Base-by-base conservation (phyloP, 257 asterid genomes). In the Petunia axillaris region DNA sequence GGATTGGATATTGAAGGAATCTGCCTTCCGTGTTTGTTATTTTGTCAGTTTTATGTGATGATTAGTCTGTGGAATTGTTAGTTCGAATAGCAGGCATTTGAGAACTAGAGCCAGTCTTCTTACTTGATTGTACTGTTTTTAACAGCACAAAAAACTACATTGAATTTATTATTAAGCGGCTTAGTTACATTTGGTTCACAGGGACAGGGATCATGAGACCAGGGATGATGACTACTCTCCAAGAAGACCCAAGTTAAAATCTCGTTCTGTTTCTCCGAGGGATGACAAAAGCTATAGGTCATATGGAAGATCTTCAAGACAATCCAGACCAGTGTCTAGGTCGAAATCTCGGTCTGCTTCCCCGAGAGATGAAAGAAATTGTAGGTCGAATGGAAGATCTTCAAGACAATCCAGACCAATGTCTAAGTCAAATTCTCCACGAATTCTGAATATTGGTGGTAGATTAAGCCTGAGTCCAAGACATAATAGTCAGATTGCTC, bases 251-350 rank as follows among this genome's bases (percentile, higher is more conserved):
- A 83, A 91, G 78, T 89, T 94, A 43, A 48, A 77, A 64, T 88
- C 93, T 70, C 85, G 83, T 67, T 93, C 97, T 73, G 86, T 82
- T 87, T 89, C 94, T 80, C 96, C 97, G 0, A 82, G 87, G 84
- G 81, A 86, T 67, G 93, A 84, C 60, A 25, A 25, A 25, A 25
- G 25, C 25, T 25, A 25, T 25, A 87, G 73, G 81, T 76, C 92
- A 68, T 82, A 5, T 54, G 83, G 81, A 60, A 90, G 81, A 87
- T 83, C 88, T 25, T 25, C 25, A 25, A 25, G 25, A 25, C 25
- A 25, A 25, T 25, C 25, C 25, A 25, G 25, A 25, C 25, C 25
- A 25, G 25, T 25, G 25, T 83, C 91, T 64, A 83, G 93, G 81
- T 90, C 97, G 39, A 53, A 79, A 65, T 89, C 93, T 76, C 87